Percentiles rank a stretch among this genome's conserved stretches.
Evolutionary conservation across 2,329 filamentous ascomycete species (phyloP).

Genomic region (Aspergillus fumigatus): DNA sequence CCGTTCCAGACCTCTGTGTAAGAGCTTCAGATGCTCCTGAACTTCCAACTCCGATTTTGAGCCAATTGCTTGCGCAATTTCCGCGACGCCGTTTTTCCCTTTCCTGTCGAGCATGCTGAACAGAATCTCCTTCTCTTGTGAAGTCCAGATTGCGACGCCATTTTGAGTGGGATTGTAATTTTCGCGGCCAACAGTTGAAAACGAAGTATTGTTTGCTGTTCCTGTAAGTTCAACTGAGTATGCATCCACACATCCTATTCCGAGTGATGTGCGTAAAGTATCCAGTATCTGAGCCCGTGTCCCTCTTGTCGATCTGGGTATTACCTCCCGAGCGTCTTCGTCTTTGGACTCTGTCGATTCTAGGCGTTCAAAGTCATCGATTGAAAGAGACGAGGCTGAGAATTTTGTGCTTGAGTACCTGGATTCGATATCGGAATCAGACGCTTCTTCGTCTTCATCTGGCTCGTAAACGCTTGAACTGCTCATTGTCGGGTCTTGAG

Average conservation of each 20-base stretch:
- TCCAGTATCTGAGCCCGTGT: constrained; percentile 11
- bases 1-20: constrained; percentile 50
- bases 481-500: constrained; percentile 48
- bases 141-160: constrained; percentile 66
- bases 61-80: constrained; percentile 59
- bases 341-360: not conserved
- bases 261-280: constrained; percentile 21
- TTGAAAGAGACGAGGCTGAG: constrained; percentile 11
- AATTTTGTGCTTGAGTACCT: constrained; percentile 6
- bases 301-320: not conserved
- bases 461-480: constrained; percentile 30
- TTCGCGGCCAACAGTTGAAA: constrained; percentile 9
- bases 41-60: constrained; percentile 75
- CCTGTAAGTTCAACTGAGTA: constrained; percentile 53
- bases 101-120: constrained; percentile 62
- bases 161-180: constrained; percentile 52
- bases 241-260: constrained; percentile 44
- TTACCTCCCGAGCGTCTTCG: not conserved
- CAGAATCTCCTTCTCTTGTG: constrained; percentile 64
- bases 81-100: constrained; percentile 58
- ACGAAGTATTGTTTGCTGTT: constrained; percentile 45
- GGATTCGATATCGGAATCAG: constrained; percentile 14
- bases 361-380: not conserved
- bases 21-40: constrained; percentile 60
- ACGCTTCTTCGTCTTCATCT: constrained; percentile 28